phyloP scores from a whole-genome alignment of 116 monocot species.

The Iris pallida region DNA sequence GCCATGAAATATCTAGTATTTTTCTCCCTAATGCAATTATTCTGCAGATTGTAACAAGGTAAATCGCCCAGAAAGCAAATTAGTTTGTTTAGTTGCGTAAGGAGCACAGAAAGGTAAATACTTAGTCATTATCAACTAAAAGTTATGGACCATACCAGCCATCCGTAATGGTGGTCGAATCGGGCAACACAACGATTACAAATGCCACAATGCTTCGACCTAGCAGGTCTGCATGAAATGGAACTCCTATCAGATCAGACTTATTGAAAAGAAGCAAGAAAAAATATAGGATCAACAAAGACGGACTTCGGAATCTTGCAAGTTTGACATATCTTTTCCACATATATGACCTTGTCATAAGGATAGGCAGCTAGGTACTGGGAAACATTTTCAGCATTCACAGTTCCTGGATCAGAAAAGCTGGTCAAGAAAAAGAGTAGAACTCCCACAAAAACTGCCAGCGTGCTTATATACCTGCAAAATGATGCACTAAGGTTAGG shows the following conservation, averaged over 20 bases:
- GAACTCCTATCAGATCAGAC: slow-evolving; percentile 17
- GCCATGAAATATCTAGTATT: no score
- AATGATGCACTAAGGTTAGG: slow-evolving; percentile 14
- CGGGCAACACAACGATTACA: slow-evolving; percentile 90
- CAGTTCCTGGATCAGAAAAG: slow-evolving; percentile 95
- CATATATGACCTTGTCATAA: slow-evolving; percentile 74
- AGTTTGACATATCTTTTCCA: slow-evolving; percentile 71
- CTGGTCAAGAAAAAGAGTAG: slow-evolving; percentile 85
- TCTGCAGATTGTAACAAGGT: no score
- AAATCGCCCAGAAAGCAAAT: no score
- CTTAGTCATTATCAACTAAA: no score
- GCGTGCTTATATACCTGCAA: slow-evolving; percentile 62
- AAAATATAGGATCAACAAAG: slow-evolving; percentile 7
- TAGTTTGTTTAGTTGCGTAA: no score
- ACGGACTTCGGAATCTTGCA: slow-evolving; percentile 87
- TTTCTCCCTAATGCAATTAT: no score
- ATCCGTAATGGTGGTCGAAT: slow-evolving; percentile 96
- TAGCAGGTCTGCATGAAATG: slow-evolving; percentile 75
- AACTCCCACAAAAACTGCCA: slow-evolving; percentile 62
- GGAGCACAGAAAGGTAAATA: no score
- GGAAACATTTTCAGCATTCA: no score
- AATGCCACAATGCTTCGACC: slow-evolving; percentile 91
- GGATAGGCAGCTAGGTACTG: slow-evolving; percentile 82
- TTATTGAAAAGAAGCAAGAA: slow-evolving; percentile 7
- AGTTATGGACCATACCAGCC: no score